Evolutionary conservation across 2,329 filamentous ascomycete genomes (phyloP).

Genomic region (Aphanoascus verrucosus): DNA sequence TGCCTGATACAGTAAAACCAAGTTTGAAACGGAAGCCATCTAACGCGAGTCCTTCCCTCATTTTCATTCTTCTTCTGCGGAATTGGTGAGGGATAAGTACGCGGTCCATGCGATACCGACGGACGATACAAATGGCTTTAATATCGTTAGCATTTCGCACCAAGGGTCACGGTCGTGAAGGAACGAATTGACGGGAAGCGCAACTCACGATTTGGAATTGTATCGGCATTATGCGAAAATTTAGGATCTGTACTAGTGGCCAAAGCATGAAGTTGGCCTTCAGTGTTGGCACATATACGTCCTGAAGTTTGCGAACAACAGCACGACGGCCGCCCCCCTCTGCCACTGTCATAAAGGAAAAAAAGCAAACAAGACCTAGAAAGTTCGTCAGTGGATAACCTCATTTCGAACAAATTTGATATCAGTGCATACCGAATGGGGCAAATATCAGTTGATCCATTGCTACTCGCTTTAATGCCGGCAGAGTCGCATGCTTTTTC

Average conservation of each 20-base stretch:
- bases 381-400: background rate
- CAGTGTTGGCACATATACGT: slow-evolving; percentile 86
- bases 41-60: too few species aligned
- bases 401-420: background rate
- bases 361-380: slow-evolving; percentile 69
- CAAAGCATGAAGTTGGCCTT: slow-evolving; percentile 94
- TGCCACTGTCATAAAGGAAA: slow-evolving; percentile 89
- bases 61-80: slow-evolving; percentile 53
- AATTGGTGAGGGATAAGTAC: slow-evolving; percentile 79
- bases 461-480: slow-evolving; percentile 79
- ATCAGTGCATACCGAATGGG: slow-evolving; percentile 55
- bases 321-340: slow-evolving; percentile 81
- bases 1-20: too few species aligned
- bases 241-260: slow-evolving; percentile 92
- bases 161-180: background rate
- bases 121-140: slow-evolving; percentile 83
- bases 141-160: slow-evolving; percentile 1
- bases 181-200: background rate
- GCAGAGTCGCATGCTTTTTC: slow-evolving; percentile 60
- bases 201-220: slow-evolving; percentile 85
- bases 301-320: slow-evolving; percentile 71
- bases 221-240: slow-evolving; percentile 89
- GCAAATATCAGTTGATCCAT: slow-evolving; percentile 92
- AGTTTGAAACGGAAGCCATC: too few species aligned
- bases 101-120: slow-evolving; percentile 91